A percentile compares a stretch with the other conserved stretches of the same genome.
Evolutionary conservation across 805 yeast species (phyloP).

Genomic region (Blastobotrys muscicola): DNA sequence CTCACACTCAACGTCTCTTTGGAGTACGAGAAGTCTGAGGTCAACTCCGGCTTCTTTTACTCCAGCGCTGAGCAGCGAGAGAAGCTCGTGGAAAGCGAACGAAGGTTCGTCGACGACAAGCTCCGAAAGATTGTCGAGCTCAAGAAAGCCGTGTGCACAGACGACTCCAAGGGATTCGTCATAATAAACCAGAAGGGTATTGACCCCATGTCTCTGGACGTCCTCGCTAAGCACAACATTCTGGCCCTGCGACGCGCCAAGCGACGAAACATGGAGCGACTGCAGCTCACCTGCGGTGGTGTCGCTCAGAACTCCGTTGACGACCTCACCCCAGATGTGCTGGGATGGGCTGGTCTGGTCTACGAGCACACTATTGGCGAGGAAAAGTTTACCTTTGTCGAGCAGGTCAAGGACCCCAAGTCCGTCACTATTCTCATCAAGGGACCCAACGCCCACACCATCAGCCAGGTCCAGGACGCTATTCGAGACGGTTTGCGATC

Average conservation of each 20-base stretch:
- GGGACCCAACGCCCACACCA: conserved; percentile 84
- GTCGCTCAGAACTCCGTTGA: conserved; percentile 97
- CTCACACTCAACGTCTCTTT: conserved; percentile 86
- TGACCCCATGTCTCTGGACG: conserved; percentile 95
- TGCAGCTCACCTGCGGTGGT: conserved; percentile 94
- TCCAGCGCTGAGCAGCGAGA: conserved; percentile 95
- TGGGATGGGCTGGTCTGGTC: conserved; percentile 86
- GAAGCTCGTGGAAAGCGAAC: conserved; percentile 83
- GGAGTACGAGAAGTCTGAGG: conserved; percentile 97
- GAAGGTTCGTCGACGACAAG: conserved; percentile 90
- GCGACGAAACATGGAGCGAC: conserved; percentile 97
- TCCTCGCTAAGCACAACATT: conserved; percentile 85
- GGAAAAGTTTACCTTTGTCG: conserved; percentile 93
- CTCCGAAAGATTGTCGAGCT: conserved; percentile 83
- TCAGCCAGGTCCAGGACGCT: conserved; percentile 92
- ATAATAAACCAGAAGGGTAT: conserved; percentile 97
- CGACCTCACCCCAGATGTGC: conserved; percentile 65
- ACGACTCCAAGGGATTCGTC: conserved; percentile 73
- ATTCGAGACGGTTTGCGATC: conserved; percentile 95
- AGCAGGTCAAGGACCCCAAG: conserved; percentile 78
- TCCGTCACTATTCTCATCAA: conserved; percentile 86
- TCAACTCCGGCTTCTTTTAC: conserved; percentile 90
- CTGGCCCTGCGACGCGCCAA: conserved; percentile 95
- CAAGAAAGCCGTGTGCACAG: conserved; percentile 78
- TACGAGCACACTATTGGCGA: conserved; percentile 93